phyloP scores from a whole-genome alignment of 176 grass and related monocot genomes.

The Triticum urartu region DNA sequence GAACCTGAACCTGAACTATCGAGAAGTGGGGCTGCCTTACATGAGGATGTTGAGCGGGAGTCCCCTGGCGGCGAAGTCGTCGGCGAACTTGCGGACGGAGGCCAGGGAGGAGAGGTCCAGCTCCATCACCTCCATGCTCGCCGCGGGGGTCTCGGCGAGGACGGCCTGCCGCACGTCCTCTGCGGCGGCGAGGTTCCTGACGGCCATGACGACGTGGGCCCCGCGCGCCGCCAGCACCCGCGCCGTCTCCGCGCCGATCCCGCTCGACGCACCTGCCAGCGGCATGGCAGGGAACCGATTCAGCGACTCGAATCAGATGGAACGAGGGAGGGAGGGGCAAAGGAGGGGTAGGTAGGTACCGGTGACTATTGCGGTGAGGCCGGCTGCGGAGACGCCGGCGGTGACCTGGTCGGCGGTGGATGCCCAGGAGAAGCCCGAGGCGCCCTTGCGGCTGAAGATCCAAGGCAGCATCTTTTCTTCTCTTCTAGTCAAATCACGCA shows the following conservation, averaged over 20 bases:
- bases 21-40: slow-evolving; percentile 10
- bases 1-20: too few relatives aligned
- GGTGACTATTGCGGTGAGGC: neutral
- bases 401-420: slow-evolving; percentile 8
- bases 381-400: neutral
- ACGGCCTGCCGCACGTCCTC: slow-evolving; percentile 41
- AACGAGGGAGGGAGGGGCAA: too few relatives aligned
- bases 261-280: slow-evolving; percentile 59
- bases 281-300: too few relatives aligned
- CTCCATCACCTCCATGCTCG: slow-evolving; percentile 63
- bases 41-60: slow-evolving; percentile 86
- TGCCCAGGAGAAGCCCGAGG: neutral
- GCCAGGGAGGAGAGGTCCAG: slow-evolving; percentile 79
- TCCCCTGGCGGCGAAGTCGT: slow-evolving; percentile 43
- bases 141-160: slow-evolving; percentile 46
- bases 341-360: neutral
- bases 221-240: slow-evolving; percentile 74
- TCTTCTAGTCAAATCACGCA: too few relatives aligned
- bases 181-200: slow-evolving; percentile 49
- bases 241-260: slow-evolving; percentile 80
- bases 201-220: slow-evolving; percentile 75
- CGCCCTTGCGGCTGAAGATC: neutral
- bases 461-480: neutral
- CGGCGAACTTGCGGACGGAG: slow-evolving; percentile 73
- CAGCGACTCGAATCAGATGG: too few relatives aligned